Conservation (phyloP, 768 basidiomycete genomes). For the Tulasnella sp. region DNA sequence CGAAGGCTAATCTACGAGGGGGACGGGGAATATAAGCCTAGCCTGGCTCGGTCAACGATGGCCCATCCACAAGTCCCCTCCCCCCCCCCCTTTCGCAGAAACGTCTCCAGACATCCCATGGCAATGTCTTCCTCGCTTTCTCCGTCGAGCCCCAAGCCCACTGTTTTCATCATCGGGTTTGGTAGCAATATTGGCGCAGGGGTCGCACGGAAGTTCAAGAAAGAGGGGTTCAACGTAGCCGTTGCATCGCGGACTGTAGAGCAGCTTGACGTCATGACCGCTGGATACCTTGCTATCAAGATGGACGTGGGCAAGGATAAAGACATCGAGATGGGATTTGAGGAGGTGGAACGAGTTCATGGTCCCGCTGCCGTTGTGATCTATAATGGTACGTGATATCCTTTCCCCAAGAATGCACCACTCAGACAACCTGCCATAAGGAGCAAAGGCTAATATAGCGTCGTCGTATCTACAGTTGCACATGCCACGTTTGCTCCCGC, state of each 20-base stretch:
- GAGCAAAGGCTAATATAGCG: no score
- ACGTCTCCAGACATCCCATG: not conserved
- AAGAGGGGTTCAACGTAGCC: constrained; percentile 11
- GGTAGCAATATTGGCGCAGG: constrained; percentile 4
- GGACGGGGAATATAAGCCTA: not conserved
- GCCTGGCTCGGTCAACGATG: not conserved
- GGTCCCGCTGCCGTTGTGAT: constrained; percentile 3
- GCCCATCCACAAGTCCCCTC: not conserved
- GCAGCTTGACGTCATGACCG: not conserved
- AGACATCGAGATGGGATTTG: not conserved
- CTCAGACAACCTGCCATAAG: not conserved
- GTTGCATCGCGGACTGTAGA: constrained; percentile 7
- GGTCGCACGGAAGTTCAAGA: constrained; percentile 7
- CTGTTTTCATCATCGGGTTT: constrained; percentile 5
- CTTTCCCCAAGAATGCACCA: not conserved
- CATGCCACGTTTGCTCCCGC: not conserved
- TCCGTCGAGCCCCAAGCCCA: not conserved
- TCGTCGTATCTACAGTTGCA: not conserved
- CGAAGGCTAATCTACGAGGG: not conserved
- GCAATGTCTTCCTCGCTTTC: not conserved
- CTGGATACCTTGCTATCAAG: not conserved
- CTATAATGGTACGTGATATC: constrained; percentile 5
- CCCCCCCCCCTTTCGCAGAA: not conserved
- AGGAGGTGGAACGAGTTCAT: not conserved
- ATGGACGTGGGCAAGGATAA: not conserved